phyloP scores from a whole-genome alignment of 192 early-diverging fungal genomes.

The Dimargaris xerosporica region DNA sequence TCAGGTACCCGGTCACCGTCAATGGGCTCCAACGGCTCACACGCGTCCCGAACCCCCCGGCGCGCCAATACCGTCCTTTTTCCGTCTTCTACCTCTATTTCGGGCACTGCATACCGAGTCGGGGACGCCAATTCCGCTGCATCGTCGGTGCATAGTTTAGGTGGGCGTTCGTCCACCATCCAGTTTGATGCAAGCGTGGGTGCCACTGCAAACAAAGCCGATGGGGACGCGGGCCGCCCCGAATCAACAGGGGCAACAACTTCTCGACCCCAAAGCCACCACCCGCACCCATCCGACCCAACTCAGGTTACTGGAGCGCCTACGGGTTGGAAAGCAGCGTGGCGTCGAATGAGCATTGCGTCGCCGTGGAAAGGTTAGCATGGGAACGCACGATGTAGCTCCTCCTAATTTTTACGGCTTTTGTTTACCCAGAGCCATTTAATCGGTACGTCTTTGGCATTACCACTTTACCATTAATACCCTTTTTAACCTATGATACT shows the following conservation, averaged over 20 bases:
- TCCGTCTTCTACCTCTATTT: not conserved
- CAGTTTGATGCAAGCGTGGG: not conserved
- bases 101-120: not conserved
- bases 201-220: not conserved
- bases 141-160: not conserved
- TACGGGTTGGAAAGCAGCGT: slow-evolving; percentile 9
- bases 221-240: not conserved
- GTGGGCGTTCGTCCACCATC: not conserved
- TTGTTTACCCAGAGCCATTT: too few relatives aligned
- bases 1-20: not conserved
- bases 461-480: too few relatives aligned
- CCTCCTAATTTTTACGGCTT: too few relatives aligned
- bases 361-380: slow-evolving; percentile 1
- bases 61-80: not conserved
- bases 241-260: not conserved
- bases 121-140: not conserved
- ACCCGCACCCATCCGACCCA: not conserved
- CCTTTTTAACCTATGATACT: too few relatives aligned
- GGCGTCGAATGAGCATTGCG: slow-evolving; percentile 6
- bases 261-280: not conserved
- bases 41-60: not conserved
- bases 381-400: not conserved
- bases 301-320: not conserved
- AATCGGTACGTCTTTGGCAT: too few relatives aligned
- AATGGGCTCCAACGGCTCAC: not conserved